Conservation (phyloP, 176 grass and related monocot species). For the Hyparrhenia diplandra region DNA sequence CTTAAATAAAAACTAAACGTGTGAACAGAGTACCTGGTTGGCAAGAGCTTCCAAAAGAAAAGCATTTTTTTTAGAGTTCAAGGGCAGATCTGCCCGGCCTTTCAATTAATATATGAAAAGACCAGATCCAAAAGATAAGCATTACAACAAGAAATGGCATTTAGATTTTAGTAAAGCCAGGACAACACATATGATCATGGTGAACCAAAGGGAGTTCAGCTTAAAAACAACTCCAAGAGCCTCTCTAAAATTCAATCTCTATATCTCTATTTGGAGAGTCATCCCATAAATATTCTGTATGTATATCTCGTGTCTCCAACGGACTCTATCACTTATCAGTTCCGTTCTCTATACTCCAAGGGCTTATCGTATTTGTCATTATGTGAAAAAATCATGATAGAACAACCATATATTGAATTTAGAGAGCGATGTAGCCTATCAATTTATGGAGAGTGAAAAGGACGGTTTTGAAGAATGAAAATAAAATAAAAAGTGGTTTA, state of each 20-base stretch:
- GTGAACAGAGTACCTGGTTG: neutral
- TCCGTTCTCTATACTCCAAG: neutral
- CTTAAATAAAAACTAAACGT: neutral
- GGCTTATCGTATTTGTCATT: neutral
- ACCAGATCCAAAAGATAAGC: slow-evolving; percentile 8
- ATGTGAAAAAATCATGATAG: neutral
- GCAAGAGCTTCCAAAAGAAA: neutral
- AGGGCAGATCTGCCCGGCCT: too few species aligned
- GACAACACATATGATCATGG: neutral
- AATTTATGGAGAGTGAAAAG: neutral
- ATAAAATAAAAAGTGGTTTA: neutral
- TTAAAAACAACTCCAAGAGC: neutral
- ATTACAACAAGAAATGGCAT: neutral
- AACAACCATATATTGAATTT: neutral
- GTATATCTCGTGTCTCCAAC: neutral
- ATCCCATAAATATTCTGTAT: neutral
- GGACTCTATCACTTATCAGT: neutral
- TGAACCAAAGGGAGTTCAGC: neutral
- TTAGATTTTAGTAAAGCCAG: neutral
- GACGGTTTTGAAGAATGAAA: neutral
- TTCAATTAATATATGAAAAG: too few species aligned
- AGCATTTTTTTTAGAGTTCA: too few species aligned
- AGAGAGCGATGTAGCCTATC: neutral
- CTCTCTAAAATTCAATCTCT: too few species aligned
- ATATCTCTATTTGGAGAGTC: neutral